These are phyloP conservation scores for Penicillium sp. DNA, from an alignment of 2,329 filamentous ascomycete species.

Conservation along the genomic window DNA sequence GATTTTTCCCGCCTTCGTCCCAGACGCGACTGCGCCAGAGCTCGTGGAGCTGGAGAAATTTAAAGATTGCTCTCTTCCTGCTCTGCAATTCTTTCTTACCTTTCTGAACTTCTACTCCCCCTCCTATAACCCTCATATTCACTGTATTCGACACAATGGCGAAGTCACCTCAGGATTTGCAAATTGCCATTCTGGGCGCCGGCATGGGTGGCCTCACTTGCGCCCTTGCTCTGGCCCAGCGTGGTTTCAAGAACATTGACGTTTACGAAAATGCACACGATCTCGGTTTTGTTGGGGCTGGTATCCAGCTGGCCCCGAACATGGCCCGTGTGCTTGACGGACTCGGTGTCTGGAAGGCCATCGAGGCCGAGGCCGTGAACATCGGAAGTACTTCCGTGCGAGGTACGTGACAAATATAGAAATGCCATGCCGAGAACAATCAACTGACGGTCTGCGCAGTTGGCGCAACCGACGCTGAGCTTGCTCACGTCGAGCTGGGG, in stretches of 20 bases:
- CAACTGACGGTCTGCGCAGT: conserved; percentile 42
- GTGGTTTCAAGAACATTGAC: conserved; percentile 70
- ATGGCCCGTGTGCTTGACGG: conserved; percentile 73
- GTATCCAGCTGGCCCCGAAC: conserved; percentile 81
- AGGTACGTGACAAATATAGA: conserved; percentile 44
- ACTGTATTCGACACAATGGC: conserved; percentile 24
- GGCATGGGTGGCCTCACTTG: conserved; percentile 75
- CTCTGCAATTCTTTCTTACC: neutral
- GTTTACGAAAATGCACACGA: conserved; percentile 72
- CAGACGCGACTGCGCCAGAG: neutral
- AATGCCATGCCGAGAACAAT: neutral
- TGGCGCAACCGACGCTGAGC: conserved; percentile 65
- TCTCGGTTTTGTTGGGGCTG: conserved; percentile 78
- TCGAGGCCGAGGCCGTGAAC: conserved; percentile 68
- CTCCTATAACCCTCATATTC: neutral
- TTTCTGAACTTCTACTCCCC: neutral
- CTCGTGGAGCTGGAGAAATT: conserved; percentile 7
- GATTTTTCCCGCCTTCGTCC: conserved; percentile 18
- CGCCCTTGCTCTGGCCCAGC: conserved; percentile 71
- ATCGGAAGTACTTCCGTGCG: conserved; percentile 71
- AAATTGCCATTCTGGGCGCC: conserved; percentile 50
- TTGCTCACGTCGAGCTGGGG: conserved; percentile 67
- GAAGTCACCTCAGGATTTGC: conserved; percentile 33
- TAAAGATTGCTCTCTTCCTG: conserved; percentile 6
- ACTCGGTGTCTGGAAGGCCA: conserved; percentile 69